Evolutionary conservation across 2,329 filamentous ascomycete species (phyloP).

Genomic region (Clonostachys chloroleuca): DNA sequence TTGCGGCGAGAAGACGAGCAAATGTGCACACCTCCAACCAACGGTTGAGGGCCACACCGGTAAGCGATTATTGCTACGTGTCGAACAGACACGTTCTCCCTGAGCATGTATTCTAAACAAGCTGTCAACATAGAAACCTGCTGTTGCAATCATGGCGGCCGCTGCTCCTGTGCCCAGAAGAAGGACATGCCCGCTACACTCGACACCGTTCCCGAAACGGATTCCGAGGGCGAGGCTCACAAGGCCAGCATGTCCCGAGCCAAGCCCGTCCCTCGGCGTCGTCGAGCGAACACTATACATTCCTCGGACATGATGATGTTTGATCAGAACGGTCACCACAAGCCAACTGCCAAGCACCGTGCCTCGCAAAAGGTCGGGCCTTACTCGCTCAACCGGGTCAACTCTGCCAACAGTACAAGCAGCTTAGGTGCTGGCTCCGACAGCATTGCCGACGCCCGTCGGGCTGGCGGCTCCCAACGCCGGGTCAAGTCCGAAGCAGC

Average conservation of each 20-base stretch:
- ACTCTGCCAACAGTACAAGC: conserved; percentile 50
- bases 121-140: conserved; percentile 49
- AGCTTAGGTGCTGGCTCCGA: conserved; percentile 28
- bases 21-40: conserved; percentile 56
- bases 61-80: conserved; percentile 29
- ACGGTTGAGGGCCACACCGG: conserved; percentile 55
- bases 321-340: conserved; percentile 62
- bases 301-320: conserved; percentile 56
- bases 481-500: conserved; percentile 57
- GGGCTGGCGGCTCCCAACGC: conserved; percentile 31
- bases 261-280: conserved; percentile 40
- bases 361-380: conserved; percentile 58
- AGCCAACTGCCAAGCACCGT: conserved; percentile 56
- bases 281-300: conserved; percentile 57
- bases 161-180: conserved; percentile 61
- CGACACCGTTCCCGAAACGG: conserved; percentile 61
- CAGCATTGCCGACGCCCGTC: conserved; percentile 13
- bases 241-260: conserved; percentile 19
- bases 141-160: conserved; percentile 65
- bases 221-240: conserved; percentile 44
- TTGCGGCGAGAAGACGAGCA: conserved; percentile 87
- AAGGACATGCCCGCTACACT: conserved; percentile 46
- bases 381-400: conserved; percentile 55
- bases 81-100: neutral
- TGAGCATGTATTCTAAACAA: conserved; percentile 8